These are phyloP conservation scores for Xylariaceae sp. DNA, from an alignment of 2,329 filamentous ascomycete genomes.

Conservation along the genomic window DNA sequence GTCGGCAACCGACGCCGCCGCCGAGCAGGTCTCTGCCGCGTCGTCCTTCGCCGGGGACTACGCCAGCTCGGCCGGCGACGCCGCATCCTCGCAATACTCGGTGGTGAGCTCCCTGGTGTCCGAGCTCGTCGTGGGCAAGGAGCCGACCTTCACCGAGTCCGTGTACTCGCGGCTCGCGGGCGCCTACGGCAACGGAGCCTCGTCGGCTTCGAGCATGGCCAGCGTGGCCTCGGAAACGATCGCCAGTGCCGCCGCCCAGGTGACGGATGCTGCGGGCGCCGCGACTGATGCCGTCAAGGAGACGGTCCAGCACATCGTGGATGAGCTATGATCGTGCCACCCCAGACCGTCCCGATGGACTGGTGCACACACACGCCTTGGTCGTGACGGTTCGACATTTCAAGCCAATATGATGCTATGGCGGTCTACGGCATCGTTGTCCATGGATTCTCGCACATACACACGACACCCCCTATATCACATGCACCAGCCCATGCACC, in stretches of 20 bases:
- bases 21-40: slow-evolving; percentile 11
- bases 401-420: too few relatives aligned
- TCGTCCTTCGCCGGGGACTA: slow-evolving; percentile 5
- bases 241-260: slow-evolving; percentile 18
- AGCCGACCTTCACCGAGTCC: slow-evolving; percentile 74
- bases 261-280: slow-evolving; percentile 10
- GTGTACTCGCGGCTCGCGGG: slow-evolving; percentile 64
- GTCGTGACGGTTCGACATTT: too few relatives aligned
- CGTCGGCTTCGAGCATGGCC: slow-evolving; percentile 40
- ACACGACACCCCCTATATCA: too few relatives aligned
- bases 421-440: too few relatives aligned
- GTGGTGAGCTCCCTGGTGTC: slow-evolving; percentile 65
- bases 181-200: slow-evolving; percentile 61
- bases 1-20: slow-evolving; percentile 26
- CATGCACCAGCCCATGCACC: too few relatives aligned
- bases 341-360: too few relatives aligned
- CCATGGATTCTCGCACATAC: too few relatives aligned
- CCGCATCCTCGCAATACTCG: slow-evolving; percentile 57
- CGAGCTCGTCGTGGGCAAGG: slow-evolving; percentile 69
- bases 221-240: slow-evolving; percentile 26
- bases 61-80: slow-evolving; percentile 52
- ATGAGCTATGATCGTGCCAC: slow-evolving; percentile 18
- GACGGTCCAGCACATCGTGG: slow-evolving; percentile 15
- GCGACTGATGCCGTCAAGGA: slow-evolving; percentile 19
- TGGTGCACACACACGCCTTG: too few relatives aligned